Evolutionary conservation across 31 red algal species (phyloP).

Genomic region (Odonthalia washingtoniensis): DNA sequence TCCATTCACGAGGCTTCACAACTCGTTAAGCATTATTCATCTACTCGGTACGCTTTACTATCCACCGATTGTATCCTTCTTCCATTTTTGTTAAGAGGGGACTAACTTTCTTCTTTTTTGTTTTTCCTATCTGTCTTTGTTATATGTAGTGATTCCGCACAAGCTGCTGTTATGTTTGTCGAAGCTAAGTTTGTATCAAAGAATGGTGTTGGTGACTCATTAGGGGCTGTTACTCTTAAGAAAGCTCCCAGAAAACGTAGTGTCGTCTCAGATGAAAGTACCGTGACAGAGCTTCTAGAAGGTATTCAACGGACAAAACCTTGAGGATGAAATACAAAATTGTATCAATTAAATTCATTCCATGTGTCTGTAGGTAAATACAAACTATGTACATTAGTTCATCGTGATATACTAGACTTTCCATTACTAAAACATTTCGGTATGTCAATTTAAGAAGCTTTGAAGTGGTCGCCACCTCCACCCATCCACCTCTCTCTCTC

Average conservation of each 20-base stretch:
- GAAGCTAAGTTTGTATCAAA: slow-evolving; percentile 76
- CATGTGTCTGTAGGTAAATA: too few relatives aligned
- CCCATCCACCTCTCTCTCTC: too few relatives aligned
- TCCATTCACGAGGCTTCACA: slow-evolving; percentile 60
- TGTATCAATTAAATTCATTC: too few relatives aligned
- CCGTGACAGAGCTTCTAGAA: not conserved
- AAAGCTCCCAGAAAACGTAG: slow-evolving; percentile 37
- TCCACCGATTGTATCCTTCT: not conserved
- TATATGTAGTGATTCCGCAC: slow-evolving; percentile 22
- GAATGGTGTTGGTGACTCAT: slow-evolving; percentile 57
- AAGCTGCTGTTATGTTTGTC: slow-evolving; percentile 58
- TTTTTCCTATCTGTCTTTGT: not conserved
- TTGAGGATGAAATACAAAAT: too few relatives aligned
- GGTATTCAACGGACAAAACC: not conserved
- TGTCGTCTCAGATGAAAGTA: slow-evolving; percentile 54
- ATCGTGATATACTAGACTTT: too few relatives aligned
- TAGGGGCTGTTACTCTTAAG: slow-evolving; percentile 71
- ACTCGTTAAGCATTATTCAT: slow-evolving; percentile 70
- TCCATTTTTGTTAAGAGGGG: not conserved
- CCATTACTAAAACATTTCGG: too few relatives aligned
- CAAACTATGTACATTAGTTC: too few relatives aligned
- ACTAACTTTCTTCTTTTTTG: too few relatives aligned
- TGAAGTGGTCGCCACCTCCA: too few relatives aligned
- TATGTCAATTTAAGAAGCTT: too few relatives aligned
- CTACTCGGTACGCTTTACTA: slow-evolving; percentile 32